A percentile compares a stretch with the other conserved stretches of the same genome.
These are phyloP conservation scores for Trichoderma hamatum DNA, from an alignment of 2,329 filamentous ascomycete genomes.

Conservation along the genomic window DNA sequence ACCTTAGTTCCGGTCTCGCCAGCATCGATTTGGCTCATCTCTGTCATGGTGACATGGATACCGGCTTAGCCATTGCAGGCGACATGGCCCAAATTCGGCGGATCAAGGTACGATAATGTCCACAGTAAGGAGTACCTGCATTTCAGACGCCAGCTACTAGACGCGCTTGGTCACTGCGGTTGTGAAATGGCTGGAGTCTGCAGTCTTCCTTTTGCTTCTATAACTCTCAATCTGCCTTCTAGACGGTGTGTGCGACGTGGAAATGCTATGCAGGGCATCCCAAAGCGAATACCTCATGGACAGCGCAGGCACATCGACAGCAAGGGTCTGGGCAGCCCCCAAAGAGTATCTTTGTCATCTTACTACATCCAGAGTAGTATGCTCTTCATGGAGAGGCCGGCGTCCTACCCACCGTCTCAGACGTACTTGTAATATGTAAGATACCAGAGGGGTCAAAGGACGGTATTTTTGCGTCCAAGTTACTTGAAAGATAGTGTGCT, in stretches of 20 bases:
- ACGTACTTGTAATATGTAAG: neutral
- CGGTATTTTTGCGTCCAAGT: neutral
- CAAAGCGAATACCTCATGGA: neutral
- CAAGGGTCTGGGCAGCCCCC: neutral
- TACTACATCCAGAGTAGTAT: conserved; percentile 11
- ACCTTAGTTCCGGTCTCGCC: neutral
- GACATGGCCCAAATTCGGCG: conserved; percentile 7
- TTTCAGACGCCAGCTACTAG: conserved; percentile 12
- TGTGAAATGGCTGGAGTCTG: neutral
- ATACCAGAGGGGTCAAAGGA: neutral
- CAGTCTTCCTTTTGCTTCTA: neutral
- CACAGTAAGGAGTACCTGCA: conserved; percentile 19
- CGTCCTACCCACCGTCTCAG: neutral
- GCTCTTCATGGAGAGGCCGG: neutral
- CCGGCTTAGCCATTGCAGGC: neutral
- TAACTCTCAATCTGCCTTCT: conserved; percentile 1
- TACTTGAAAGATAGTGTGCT: neutral
- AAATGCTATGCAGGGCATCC: conserved; percentile 23
- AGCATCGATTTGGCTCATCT: conserved; percentile 11
- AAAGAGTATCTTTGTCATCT: neutral
- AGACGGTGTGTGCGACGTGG: conserved; percentile 20
- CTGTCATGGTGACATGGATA: conserved; percentile 21
- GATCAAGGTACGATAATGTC: conserved; percentile 5
- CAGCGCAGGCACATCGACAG: neutral
- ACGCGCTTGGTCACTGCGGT: neutral